phyloP scores from a whole-genome alignment of 768 basidiomycete genomes.

The Leccinum barrowsii region DNA sequence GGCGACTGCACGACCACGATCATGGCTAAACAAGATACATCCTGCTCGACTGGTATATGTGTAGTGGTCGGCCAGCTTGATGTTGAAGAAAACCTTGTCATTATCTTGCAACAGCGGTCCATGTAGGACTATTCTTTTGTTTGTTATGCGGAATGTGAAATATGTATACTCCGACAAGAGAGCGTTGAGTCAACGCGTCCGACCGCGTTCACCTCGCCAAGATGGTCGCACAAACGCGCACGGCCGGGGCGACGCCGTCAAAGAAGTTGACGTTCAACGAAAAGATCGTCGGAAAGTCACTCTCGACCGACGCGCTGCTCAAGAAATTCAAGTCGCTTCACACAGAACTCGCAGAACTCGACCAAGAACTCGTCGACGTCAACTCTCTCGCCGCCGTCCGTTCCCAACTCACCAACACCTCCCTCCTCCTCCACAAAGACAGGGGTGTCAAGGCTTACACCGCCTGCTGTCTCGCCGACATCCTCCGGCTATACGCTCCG shows the following conservation, averaged over 20 bases:
- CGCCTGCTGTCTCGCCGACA: slow-evolving; percentile 91
- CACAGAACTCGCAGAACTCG: slow-evolving; percentile 71
- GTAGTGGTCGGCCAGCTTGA: no score
- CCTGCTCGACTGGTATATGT: no score
- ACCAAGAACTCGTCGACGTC: slow-evolving; percentile 84
- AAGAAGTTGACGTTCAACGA: slow-evolving; percentile 76
- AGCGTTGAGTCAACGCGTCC: slow-evolving; percentile 14
- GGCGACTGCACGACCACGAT: no score
- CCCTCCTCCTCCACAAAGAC: slow-evolving; percentile 91
- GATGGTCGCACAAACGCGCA: slow-evolving; percentile 78
- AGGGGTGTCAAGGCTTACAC: slow-evolving; percentile 93
- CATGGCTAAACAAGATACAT: no score
- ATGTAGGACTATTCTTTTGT: no score
- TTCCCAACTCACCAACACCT: slow-evolving; percentile 74
- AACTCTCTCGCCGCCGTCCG: slow-evolving; percentile 64
- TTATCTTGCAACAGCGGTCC: no score
- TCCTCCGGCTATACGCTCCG: slow-evolving; percentile 91
- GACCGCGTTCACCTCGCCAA: background rate
- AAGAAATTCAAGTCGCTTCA: slow-evolving; percentile 85
- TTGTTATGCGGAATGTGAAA: background rate
- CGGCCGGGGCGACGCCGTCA: slow-evolving; percentile 45
- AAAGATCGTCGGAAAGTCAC: slow-evolving; percentile 72
- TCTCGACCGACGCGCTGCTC: slow-evolving; percentile 76
- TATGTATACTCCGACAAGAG: slow-evolving; percentile 9
- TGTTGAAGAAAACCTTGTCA: no score